Conservation (phyloP, 106 monocot species). For the Gastrodia elata region DNA sequence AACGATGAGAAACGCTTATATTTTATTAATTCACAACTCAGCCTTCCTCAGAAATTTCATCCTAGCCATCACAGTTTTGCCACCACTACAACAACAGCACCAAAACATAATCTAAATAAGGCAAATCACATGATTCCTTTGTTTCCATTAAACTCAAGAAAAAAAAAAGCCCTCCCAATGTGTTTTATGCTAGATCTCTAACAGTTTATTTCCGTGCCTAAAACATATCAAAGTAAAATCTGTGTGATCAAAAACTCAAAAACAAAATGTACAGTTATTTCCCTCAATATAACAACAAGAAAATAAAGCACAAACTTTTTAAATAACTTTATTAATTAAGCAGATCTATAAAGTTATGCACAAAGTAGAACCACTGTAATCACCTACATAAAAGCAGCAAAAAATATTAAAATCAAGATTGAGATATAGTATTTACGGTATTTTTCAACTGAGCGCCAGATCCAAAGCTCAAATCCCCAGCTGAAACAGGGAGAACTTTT, state of each 20-base stretch:
- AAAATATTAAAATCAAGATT: neutral
- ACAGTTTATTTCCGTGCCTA: too few relatives aligned
- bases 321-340: neutral
- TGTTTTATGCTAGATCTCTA: too few relatives aligned
- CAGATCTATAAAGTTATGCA: neutral
- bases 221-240: too few relatives aligned
- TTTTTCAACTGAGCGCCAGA: conserved; percentile 97
- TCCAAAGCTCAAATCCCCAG: conserved; percentile 95
- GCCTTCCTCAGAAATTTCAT: neutral
- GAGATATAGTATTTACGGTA: conserved; percentile 38
- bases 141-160: too few relatives aligned
- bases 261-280: neutral
- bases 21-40: neutral
- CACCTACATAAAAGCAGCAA: neutral
- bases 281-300: neutral
- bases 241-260: neutral
- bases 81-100: neutral
- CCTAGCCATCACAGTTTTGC: neutral
- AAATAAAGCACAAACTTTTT: neutral
- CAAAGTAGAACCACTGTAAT: neutral
- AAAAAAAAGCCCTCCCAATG: too few relatives aligned
- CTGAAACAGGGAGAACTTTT: conserved; percentile 81
- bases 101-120: too few relatives aligned
- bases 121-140: too few relatives aligned
- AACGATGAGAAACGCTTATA: neutral